Percentiles rank a stretch among this genome's conserved stretches.
These are phyloP conservation scores for Lentinula sp. DNA, from an alignment of 768 basidiomycete genomes.

Conservation along the genomic window DNA sequence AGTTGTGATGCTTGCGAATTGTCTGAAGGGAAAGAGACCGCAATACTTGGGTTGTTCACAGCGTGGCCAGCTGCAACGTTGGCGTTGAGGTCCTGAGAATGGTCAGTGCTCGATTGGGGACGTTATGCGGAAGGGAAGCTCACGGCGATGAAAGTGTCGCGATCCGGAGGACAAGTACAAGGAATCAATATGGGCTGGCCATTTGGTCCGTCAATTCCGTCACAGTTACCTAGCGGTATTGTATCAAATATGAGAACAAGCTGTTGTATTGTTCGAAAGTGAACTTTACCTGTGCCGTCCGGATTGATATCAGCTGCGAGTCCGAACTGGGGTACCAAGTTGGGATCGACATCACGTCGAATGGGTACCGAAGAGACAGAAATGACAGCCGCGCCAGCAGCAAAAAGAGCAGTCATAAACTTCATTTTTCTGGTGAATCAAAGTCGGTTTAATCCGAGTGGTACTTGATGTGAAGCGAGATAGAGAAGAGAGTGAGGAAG, in stretches of 20 bases:
- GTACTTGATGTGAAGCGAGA: not conserved
- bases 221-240: slow-evolving; percentile 44
- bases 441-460: slow-evolving; percentile 5
- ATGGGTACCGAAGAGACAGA: slow-evolving; percentile 35
- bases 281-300: slow-evolving; percentile 48
- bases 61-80: slow-evolving; percentile 60
- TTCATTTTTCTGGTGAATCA: slow-evolving; percentile 19
- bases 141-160: slow-evolving; percentile 46
- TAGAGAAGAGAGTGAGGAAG: not conserved
- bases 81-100: slow-evolving; percentile 33
- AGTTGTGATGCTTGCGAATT: slow-evolving; percentile 44
- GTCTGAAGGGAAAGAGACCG: slow-evolving; percentile 59
- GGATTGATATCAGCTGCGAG: slow-evolving; percentile 51
- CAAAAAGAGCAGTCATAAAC: slow-evolving; percentile 23
- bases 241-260: slow-evolving; percentile 18
- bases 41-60: slow-evolving; percentile 52
- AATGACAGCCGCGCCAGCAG: slow-evolving; percentile 24
- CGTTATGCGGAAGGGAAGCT: slow-evolving; percentile 2
- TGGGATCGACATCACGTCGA: slow-evolving; percentile 35
- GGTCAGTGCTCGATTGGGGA: not conserved
- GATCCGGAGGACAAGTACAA: slow-evolving; percentile 58
- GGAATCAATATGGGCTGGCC: slow-evolving; percentile 57
- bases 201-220: slow-evolving; percentile 52
- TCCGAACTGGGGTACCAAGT: slow-evolving; percentile 59
- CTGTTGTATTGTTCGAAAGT: slow-evolving; percentile 35